Base-by-base conservation (phyloP, 1,284 basidiomycete genomes). In the Inonotus hispidus region DNA sequence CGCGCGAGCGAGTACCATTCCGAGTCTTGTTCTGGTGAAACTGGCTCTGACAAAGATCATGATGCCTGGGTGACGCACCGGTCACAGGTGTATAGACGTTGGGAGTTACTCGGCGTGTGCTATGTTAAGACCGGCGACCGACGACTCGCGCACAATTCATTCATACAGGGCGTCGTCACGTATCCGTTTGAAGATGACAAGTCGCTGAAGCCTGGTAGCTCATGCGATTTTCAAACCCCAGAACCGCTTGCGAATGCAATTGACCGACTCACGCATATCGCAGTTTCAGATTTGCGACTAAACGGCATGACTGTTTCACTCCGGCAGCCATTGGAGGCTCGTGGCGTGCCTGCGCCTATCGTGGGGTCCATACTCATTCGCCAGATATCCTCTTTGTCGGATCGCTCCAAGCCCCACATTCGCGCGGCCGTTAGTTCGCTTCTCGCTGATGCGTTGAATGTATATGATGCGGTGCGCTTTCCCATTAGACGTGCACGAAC, bases 31-130 rank as follows among this genome's bases (percentile, higher is more conserved):
- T 13, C 37, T 13, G 19, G 41, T 49, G 50, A 46, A 16, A 19
- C 29, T 29, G 66, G 63, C 39, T 67, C 61, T 6, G 73, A 69
- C 25, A 72, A 76, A 60, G 75, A 77, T 53, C 73, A 73, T 10
- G 81, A 83, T 32, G 77, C 73, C 0, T 89, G 86, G 84, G 74
- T 64, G 54, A 79, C 82, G 61, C 75, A 91, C 2, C 78, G 82
- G 61, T 81, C 85, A 25, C 84, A 87, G 65, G 63, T 91, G 32
- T 83, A 81, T 65, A 79, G 84, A 43, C 76, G 92, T 43, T 92
- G 84, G 79, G 91, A 94, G 71, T 73, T 93, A n/a, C 75, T 94
- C 23, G 90, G 82, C 0, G 82, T 87, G 2, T 92, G 89, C 69
- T 84, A 83, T 68, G 78, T 80, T 43, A 92, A 89, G 71, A 84